A percentile compares a stretch with the other conserved stretches of the same genome.
These are phyloP conservation scores for Hordeum pubiflorum DNA, from an alignment of 202 grass and related monocot genomes.

Conservation along the genomic window DNA sequence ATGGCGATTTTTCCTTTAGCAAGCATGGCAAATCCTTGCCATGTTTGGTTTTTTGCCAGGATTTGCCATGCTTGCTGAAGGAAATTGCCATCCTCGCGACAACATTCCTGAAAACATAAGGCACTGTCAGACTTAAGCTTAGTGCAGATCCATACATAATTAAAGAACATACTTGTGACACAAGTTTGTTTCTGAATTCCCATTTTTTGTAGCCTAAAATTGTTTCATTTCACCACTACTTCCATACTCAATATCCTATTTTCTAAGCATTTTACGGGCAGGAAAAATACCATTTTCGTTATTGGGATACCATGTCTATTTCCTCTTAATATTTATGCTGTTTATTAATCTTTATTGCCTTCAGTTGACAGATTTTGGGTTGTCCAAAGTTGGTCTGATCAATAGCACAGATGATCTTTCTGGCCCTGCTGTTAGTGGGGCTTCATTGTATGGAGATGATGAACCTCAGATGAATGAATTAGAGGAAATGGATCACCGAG, in stretches of 20 bases:
- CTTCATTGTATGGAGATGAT: conserved; percentile 92
- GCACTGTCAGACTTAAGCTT: not conserved
- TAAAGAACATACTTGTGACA: not conserved
- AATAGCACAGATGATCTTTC: conserved; percentile 98
- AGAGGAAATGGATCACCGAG: conserved; percentile 74
- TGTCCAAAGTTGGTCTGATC: conserved; percentile 99
- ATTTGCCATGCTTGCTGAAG: too few relatives aligned
- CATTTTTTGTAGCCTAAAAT: conserved; percentile 7
- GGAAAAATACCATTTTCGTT: not conserved
- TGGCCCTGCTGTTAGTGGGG: conserved; percentile 75
- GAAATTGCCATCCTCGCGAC: too few relatives aligned
- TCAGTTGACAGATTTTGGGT: conserved; percentile 99
- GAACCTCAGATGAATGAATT: conserved; percentile 74
- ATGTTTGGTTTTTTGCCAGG: too few relatives aligned
- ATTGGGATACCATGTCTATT: conserved; percentile 6
- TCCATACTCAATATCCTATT: not conserved
- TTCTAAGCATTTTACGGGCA: not conserved
- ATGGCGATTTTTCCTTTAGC: too few relatives aligned
- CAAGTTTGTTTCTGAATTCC: not conserved
- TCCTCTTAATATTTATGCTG: conserved; percentile 3
- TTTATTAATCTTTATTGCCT: conserved; percentile 35
- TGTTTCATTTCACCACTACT: conserved; percentile 1
- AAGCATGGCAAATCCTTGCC: too few relatives aligned
- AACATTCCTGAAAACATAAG: not conserved
- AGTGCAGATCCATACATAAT: not conserved